Evolutionary conservation across 2,329 filamentous ascomycete species (phyloP).

Genomic region (Colletotrichum sp.): DNA sequence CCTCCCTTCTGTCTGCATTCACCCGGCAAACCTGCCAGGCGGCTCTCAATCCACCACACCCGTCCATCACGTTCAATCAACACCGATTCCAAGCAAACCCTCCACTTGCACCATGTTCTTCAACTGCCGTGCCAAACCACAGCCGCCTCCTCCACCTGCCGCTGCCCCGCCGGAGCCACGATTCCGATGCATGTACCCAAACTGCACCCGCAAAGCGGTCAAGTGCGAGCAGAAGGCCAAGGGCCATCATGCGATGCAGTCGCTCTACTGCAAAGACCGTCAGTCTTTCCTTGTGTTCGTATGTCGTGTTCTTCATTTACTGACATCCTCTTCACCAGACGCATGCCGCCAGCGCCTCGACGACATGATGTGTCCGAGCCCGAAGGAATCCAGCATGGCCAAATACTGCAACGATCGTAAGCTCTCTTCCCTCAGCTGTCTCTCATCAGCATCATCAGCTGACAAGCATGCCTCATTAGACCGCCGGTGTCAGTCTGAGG

Average conservation of each 20-base stretch:
- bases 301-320: background rate
- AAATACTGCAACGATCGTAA: slow-evolving; percentile 24
- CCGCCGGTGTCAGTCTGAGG: slow-evolving; percentile 14
- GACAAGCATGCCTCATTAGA: too few relatives aligned
- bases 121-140: slow-evolving; percentile 10
- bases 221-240: slow-evolving; percentile 15
- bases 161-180: background rate
- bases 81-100: background rate
- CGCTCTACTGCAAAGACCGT: slow-evolving; percentile 24
- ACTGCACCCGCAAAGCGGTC: slow-evolving; percentile 12
- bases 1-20: background rate
- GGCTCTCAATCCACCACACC: background rate
- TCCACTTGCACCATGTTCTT: slow-evolving; percentile 15
- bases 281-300: background rate
- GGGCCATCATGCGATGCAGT: background rate
- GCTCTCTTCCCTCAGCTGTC: background rate
- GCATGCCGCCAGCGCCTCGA: slow-evolving; percentile 23
- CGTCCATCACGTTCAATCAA: background rate
- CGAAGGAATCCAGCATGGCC: slow-evolving; percentile 2
- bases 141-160: background rate
- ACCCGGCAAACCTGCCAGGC: background rate
- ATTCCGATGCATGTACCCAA: background rate
- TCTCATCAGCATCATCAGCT: background rate
- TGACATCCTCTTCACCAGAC: background rate
- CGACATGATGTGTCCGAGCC: slow-evolving; percentile 21